phyloP scores from a whole-genome alignment of 208 protist species.

The Crithidia thermophila region DNA sequence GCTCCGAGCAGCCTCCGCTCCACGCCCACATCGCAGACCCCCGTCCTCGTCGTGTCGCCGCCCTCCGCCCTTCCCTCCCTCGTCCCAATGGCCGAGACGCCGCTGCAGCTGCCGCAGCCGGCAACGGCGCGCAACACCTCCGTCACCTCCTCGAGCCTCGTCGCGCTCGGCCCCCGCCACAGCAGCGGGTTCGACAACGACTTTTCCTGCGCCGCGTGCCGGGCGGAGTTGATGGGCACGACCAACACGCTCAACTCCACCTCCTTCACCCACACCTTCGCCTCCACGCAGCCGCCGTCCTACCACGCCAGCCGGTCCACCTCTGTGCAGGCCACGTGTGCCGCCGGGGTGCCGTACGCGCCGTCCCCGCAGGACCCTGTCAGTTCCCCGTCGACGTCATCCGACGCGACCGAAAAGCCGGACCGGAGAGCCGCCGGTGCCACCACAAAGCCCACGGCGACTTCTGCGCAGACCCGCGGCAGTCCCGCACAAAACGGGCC shows the following conservation, averaged over 20 bases:
- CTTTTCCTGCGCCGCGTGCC: not conserved
- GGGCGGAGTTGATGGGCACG: not conserved
- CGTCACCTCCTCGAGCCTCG: not conserved
- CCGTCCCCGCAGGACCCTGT: no score
- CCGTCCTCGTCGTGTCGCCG: not conserved
- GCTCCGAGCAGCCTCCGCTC: no score
- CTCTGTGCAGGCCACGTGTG: conserved; percentile 11
- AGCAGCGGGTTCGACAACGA: not conserved
- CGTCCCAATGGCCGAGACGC: not conserved
- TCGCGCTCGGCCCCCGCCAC: not conserved
- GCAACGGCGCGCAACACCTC: not conserved
- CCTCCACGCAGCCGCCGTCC: conserved; percentile 20
- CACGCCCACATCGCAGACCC: no score
- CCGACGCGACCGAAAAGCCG: no score
- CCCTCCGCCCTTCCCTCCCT: not conserved
- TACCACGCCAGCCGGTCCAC: conserved; percentile 6
- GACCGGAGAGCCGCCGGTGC: no score
- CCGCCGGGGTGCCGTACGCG: no score
- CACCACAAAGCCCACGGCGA: no score
- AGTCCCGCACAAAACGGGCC: no score
- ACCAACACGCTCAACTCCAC: conserved; percentile 10
- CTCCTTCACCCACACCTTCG: conserved; percentile 2
- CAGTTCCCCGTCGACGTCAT: no score
- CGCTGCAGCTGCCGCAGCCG: not conserved
- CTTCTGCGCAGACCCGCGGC: no score